Conservation (phyloP, 495 filamentous ascomycete species). For the Achaetomiella virescens region DNA sequence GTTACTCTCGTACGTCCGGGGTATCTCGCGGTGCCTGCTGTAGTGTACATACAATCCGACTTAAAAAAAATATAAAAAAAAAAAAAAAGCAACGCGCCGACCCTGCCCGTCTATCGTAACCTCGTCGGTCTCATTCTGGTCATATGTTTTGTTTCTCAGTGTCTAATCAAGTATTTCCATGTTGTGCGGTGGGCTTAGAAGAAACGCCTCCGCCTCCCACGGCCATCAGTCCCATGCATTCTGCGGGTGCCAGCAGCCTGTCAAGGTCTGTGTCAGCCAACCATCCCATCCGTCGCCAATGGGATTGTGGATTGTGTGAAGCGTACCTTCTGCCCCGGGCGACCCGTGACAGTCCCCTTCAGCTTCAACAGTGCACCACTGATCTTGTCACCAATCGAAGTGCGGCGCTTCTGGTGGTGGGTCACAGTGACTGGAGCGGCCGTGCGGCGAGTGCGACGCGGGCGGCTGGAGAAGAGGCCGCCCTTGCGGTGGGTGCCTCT, state of each 20-base stretch:
- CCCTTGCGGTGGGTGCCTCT: slow-evolving; percentile 1
- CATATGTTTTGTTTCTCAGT: too few relatives aligned
- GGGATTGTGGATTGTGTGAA: too few relatives aligned
- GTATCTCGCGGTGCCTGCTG: too few relatives aligned
- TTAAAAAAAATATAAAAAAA: too few relatives aligned
- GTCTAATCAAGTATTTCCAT: too few relatives aligned
- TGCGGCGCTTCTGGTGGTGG: slow-evolving; percentile 53
- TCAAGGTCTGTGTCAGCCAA: not conserved
- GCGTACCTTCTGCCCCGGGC: slow-evolving; percentile 58
- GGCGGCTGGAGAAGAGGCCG: slow-evolving; percentile 10
- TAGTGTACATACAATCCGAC: too few relatives aligned
- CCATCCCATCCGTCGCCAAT: too few relatives aligned
- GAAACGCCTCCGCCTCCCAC: slow-evolving; percentile 29
- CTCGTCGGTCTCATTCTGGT: too few relatives aligned
- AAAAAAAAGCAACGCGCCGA: too few relatives aligned
- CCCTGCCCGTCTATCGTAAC: too few relatives aligned
- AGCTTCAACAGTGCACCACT: slow-evolving; percentile 61
- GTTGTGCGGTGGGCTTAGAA: not conserved
- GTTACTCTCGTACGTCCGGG: too few relatives aligned
- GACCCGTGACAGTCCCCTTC: slow-evolving; percentile 54
- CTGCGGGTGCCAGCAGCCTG: slow-evolving; percentile 65
- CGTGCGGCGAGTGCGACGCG: slow-evolving; percentile 5
- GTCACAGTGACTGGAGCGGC: slow-evolving; percentile 19
- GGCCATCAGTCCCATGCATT: slow-evolving; percentile 68
- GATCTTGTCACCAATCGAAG: slow-evolving; percentile 61